Conservation (phyloP, 2,329 filamentous ascomycete genomes). For the Rasamsonia emersonii region DNA sequence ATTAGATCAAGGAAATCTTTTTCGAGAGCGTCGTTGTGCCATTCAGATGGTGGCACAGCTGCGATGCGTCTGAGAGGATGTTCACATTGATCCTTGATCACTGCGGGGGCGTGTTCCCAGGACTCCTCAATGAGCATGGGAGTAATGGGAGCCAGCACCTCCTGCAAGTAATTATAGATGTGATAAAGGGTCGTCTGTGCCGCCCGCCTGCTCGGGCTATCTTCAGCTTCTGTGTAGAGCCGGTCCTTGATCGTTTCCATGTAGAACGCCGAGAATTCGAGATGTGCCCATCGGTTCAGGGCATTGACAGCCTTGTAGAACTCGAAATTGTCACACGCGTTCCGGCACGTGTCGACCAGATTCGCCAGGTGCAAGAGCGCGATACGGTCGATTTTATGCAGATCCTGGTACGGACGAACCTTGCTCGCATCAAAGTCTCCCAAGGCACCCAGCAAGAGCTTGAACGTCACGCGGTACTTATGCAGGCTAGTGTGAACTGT, state of each 20-base stretch:
- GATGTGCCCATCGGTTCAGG: conserved; percentile 73
- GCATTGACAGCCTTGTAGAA: conserved; percentile 69
- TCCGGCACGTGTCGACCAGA: conserved; percentile 56
- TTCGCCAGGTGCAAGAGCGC: conserved; percentile 66
- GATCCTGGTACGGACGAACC: conserved; percentile 33
- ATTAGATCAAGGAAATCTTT: conserved; percentile 32
- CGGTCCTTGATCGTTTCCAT: conserved; percentile 87
- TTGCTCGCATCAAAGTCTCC: conserved; percentile 44
- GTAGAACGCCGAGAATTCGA: conserved; percentile 85
- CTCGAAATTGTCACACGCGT: conserved; percentile 62
- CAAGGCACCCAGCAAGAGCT: conserved; percentile 77
- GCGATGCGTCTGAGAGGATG: conserved; percentile 38
- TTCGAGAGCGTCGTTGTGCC: conserved; percentile 42
- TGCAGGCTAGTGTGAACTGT: conserved; percentile 67
- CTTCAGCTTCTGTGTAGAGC: conserved; percentile 71
- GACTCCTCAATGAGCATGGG: conserved; percentile 82
- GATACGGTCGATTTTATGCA: conserved; percentile 61
- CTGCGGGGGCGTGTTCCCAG: conserved; percentile 66
- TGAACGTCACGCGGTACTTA: conserved; percentile 84
- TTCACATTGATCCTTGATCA: conserved; percentile 46
- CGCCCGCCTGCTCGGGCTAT: conserved; percentile 50
- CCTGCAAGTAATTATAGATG: conserved; percentile 63
- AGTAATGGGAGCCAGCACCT: conserved; percentile 72
- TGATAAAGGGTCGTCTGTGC: conserved; percentile 50
- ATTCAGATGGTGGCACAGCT: conserved; percentile 22